These are phyloP conservation scores for Blumeriella jaapii DNA, from an alignment of 2,329 filamentous ascomycete species.

Conservation along the genomic window DNA sequence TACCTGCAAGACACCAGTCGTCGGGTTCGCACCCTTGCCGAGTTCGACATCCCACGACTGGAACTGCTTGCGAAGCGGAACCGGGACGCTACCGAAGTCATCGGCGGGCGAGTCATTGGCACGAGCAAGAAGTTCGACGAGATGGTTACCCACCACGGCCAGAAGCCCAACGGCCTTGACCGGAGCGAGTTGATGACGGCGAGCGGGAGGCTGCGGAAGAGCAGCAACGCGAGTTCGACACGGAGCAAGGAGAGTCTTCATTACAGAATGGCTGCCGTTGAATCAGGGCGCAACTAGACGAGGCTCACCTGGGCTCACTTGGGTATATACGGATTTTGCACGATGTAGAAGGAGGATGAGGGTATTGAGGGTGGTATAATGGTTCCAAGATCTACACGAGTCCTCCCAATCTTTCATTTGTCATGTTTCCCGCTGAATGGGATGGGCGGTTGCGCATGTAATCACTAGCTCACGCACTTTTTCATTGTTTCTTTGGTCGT, in stretches of 20 bases:
- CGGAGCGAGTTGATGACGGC: slow-evolving; percentile 1
- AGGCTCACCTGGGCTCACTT: no score
- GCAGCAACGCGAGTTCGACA: slow-evolving; percentile 12
- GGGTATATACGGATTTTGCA: no score
- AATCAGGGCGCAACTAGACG: slow-evolving; percentile 1
- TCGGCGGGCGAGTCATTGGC: slow-evolving; percentile 14
- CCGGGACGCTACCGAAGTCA: slow-evolving; percentile 14
- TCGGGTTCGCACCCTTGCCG: slow-evolving; percentile 13
- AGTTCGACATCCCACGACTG: slow-evolving; percentile 15
- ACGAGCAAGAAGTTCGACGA: slow-evolving; percentile 18
- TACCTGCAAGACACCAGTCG: slow-evolving; percentile 13
- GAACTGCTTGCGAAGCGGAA: slow-evolving; percentile 9
- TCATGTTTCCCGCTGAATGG: no score
- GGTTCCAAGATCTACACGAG: no score
- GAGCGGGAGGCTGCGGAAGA: slow-evolving; percentile 4
- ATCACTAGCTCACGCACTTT: no score
- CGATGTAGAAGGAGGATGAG: no score
- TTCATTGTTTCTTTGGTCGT: no score
- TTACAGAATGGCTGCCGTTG: slow-evolving; percentile 2
- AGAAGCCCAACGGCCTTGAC: background rate
- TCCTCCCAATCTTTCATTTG: no score
- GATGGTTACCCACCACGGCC: slow-evolving; percentile 13
- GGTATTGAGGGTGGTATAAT: no score
- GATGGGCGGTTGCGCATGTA: no score
- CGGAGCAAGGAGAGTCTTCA: slow-evolving; percentile 9